Evolutionary conservation across 2,329 filamentous ascomycete genomes (phyloP), one percentile per base, ranked within the genome.

Genomic region (Knoxdaviesia proteae): DNA sequence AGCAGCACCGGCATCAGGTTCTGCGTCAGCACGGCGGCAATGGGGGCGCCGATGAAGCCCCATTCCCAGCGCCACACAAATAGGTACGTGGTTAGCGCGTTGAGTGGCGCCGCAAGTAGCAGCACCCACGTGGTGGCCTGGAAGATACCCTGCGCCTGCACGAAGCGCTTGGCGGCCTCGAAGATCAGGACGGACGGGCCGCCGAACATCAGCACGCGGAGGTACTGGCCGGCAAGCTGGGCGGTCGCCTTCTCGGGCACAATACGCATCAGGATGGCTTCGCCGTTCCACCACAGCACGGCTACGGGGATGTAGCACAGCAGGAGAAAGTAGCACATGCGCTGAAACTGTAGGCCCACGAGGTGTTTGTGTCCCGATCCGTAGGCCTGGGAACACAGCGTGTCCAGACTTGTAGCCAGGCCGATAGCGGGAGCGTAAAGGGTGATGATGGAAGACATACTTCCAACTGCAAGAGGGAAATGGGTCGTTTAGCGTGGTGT

Each of bases 301-400:
- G 68, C 72, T 49, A 90, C 81, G 1, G 83, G 83, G 11, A 84
- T 65, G 1, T 75, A 80, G 48, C 86, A 68, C 3, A 68, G 56
- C 63, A 80, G 77, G 3, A 90, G 67, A 54, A 90, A 87, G 54
- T 68, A 80, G 1, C 82, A 65, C 82, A 88, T 88, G 44, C 82
- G 70, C 59, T 90, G 81, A 48, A 84, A 69, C 52, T 90, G 83
- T 43, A 90, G 58, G 2, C 83, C 83, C 7, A 96, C 88, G 5
- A 96, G 71, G 50, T 87, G 81, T 55, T 81, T 92, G 56, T 80
- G 81, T 0, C 88, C 88, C 1, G 83, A 92, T 3, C 90, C 88
- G 55, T 92, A 96, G 0, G 90, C 88, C 58, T 96, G 88, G 0
- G 88, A 75, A 57, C 88, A 94, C 3, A 96, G 74, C 0, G 88